These are phyloP conservation scores for Gynochthodes officinalis DNA, from an alignment of 257 asterid genomes.

Conservation along the genomic window DNA sequence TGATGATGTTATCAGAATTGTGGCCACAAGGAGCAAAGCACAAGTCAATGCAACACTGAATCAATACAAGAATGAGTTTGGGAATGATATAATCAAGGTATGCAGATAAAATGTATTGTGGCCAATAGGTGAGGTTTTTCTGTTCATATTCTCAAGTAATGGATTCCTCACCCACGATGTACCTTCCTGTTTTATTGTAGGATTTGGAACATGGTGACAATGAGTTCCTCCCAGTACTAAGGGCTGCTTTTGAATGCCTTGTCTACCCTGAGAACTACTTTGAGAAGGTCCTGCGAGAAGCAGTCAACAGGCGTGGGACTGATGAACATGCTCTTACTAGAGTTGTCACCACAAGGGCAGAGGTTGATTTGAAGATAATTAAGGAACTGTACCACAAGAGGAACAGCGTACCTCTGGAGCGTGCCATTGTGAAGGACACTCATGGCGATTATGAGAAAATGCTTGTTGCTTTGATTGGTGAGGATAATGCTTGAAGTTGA, in stretches of 20 bases:
- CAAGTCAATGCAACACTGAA: constrained; percentile 82
- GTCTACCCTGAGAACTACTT: constrained; percentile 76
- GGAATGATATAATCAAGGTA: constrained; percentile 71
- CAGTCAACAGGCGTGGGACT: constrained; percentile 68
- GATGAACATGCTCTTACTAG: constrained; percentile 81
- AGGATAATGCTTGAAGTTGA: constrained; percentile 47
- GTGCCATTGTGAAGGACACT: constrained; percentile 81
- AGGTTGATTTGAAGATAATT: constrained; percentile 65
- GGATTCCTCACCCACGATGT: background rate
- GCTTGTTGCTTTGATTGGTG: constrained; percentile 78
- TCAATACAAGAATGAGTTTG: constrained; percentile 73
- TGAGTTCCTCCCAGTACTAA: constrained; percentile 59
- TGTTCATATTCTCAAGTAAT: background rate
- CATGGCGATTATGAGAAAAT: constrained; percentile 82
- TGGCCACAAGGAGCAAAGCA: constrained; percentile 88
- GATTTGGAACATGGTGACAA: constrained; percentile 72
- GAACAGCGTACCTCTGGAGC: constrained; percentile 68
- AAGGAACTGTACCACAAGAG: constrained; percentile 62
- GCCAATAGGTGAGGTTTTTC: background rate
- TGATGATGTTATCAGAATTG: constrained; percentile 76
- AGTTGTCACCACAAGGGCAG: constrained; percentile 81
- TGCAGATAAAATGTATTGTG: background rate
- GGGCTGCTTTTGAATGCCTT: constrained; percentile 66
- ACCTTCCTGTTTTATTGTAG: constrained; percentile 31
- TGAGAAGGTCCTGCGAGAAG: constrained; percentile 61